These are phyloP conservation scores for Senna tora DNA, from an alignment of 306 rosid species.

Conservation along the genomic window DNA sequence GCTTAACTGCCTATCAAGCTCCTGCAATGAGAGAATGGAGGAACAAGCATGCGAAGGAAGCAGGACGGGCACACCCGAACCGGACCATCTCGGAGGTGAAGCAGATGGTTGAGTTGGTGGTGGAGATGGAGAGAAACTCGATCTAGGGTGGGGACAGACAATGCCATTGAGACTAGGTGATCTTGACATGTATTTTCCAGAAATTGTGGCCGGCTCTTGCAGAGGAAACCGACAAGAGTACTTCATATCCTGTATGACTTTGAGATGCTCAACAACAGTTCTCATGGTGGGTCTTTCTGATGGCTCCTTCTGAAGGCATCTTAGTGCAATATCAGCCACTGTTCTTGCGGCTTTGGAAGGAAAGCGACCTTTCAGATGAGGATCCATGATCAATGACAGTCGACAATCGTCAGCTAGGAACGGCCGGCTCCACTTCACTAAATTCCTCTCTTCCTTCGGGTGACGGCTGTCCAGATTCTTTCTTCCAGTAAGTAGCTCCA, in stretches of 20 bases:
- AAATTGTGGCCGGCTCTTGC: slow-evolving; percentile 70
- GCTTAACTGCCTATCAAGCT: slow-evolving; percentile 75
- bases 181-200: slow-evolving; percentile 73
- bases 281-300: slow-evolving; percentile 98
- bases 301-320: slow-evolving; percentile 94
- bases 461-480: slow-evolving; percentile 87
- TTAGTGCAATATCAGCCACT: slow-evolving; percentile 84
- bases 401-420: slow-evolving; percentile 84
- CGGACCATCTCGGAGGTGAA: slow-evolving; percentile 76
- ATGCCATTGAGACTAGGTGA: slow-evolving; percentile 94
- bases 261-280: slow-evolving; percentile 76
- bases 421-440: slow-evolving; percentile 95
- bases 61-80: slow-evolving; percentile 42
- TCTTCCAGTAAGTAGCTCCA: slow-evolving; percentile 91
- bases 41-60: slow-evolving; percentile 73
- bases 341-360: slow-evolving; percentile 89
- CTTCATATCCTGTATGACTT: slow-evolving; percentile 77
- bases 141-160: slow-evolving; percentile 61
- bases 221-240: slow-evolving; percentile 84
- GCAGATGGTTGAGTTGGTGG: slow-evolving; percentile 60
- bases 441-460: slow-evolving; percentile 93
- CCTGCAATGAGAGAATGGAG: slow-evolving; percentile 70
- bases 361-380: slow-evolving; percentile 89
- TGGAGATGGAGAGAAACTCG: slow-evolving; percentile 78
- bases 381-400: slow-evolving; percentile 87